Conservation (phyloP, 306 rosid species). For the Inga oerstediana region DNA sequence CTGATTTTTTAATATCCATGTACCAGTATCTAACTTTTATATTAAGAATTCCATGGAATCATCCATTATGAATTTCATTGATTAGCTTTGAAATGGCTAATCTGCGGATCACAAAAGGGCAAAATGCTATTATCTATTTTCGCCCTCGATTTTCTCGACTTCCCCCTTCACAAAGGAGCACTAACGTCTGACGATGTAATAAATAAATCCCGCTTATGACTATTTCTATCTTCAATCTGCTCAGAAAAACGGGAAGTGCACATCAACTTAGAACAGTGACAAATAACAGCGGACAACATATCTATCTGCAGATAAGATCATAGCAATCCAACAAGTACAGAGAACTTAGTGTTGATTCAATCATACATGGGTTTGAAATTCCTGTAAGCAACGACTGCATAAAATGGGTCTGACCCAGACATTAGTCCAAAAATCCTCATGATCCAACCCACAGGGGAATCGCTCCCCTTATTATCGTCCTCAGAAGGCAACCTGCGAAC, state of each 20-base stretch:
- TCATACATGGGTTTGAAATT: conserved; percentile 65
- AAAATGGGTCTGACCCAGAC: conserved; percentile 70
- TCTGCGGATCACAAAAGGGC: neutral
- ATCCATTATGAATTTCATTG: neutral
- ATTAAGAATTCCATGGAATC: too few relatives aligned
- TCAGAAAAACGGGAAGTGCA: neutral
- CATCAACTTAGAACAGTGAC: neutral
- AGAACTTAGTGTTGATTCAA: conserved; percentile 30
- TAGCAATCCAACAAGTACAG: neutral
- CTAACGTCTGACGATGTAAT: neutral
- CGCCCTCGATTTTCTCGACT: neutral
- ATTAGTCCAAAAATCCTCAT: conserved; percentile 57
- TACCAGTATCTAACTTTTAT: too few relatives aligned
- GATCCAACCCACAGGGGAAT: conserved; percentile 58
- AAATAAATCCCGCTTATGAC: neutral
- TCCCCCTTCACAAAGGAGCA: neutral
- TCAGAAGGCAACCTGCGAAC: conserved; percentile 53
- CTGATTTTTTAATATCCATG: too few relatives aligned
- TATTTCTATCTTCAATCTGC: neutral
- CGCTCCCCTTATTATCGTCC: conserved; percentile 35
- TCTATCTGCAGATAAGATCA: neutral
- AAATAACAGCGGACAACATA: neutral
- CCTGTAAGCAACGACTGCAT: conserved; percentile 79
- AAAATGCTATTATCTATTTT: neutral
- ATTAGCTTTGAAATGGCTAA: neutral